Evolutionary conservation across 306 rosid species (phyloP), one percentile per base, ranked within the genome.

Genomic region (Abrus precatorius): DNA sequence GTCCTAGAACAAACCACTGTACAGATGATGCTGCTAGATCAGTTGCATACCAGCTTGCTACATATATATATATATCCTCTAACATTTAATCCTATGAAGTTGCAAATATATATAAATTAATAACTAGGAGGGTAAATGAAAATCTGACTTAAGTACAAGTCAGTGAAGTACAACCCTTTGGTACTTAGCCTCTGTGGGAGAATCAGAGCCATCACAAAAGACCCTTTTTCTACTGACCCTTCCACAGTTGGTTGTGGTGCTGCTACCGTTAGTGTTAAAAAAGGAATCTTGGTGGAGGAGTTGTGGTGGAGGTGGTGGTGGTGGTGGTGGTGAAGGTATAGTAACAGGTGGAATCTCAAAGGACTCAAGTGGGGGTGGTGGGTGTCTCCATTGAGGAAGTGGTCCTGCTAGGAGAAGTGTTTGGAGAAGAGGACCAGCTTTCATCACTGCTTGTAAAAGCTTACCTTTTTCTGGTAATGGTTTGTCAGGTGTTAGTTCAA

Each of bases 301-400:
- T 2, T 49, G 78, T 1, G 3, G 52, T 5, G 81, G 71, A 7
- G 72, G 83, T 69, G 77, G 74, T 20, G 72, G 72, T 2, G 56
- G 78, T 1, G 3, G 52, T 5, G 81, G 62, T 1, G 85, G 80
- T 36, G 98, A 86, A 27, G 98, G 93, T 62, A 93, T 90, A 57
- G 96, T 83, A 53, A 95, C 94, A 3, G 94, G 99, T 0, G 99
- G 99, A 72, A 95, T 93, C 69, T 95, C 89, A 57, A 88, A 93
- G 66, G 99, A 88, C 64, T 93, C 92, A 3, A 95, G 91, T 1
- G 98, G 98, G 0, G 99, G 99, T 1, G 99, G 99, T 29, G 99
- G 99, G 87, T 95, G 99, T 79, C 94, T 91, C 99, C 99, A 95
- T 70, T 95, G 98, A 60, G 99, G 99, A 48, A 95, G 97, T 65